phyloP scores from a whole-genome alignment of 768 basidiomycete species.

The Saitozyma sp. region DNA sequence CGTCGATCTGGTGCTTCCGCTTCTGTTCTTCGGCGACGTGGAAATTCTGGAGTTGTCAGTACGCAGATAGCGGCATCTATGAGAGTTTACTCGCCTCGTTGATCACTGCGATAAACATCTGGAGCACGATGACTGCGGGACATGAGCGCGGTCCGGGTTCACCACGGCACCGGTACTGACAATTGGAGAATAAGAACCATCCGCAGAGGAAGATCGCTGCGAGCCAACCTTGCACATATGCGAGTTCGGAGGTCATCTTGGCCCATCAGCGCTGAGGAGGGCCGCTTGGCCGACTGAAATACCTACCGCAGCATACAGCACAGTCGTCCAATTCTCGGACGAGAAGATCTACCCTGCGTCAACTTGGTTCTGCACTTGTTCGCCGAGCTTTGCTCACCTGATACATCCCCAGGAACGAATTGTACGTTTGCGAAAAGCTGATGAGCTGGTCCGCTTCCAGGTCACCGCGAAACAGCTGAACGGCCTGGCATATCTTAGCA shows the following conservation, averaged over 20 bases:
- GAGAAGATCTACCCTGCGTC: slow-evolving; percentile 67
- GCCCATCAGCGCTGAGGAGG: slow-evolving; percentile 58
- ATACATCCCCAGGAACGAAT: slow-evolving; percentile 81
- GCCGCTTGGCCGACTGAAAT: neutral
- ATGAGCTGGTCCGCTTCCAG: slow-evolving; percentile 58
- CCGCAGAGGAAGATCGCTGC: slow-evolving; percentile 69
- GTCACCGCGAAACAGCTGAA: slow-evolving; percentile 85
- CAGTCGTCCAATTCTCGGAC: slow-evolving; percentile 74
- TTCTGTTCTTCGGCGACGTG: slow-evolving; percentile 88
- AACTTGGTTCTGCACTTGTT: neutral
- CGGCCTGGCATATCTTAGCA: slow-evolving; percentile 48
- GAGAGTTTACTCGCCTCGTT: slow-evolving; percentile 60
- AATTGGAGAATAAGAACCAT: slow-evolving; percentile 92
- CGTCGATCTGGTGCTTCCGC: slow-evolving; percentile 72
- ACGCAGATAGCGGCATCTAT: neutral
- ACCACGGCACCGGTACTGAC: slow-evolving; percentile 57
- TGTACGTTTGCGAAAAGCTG: slow-evolving; percentile 80
- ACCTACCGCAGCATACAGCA: slow-evolving; percentile 34
- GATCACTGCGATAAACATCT: slow-evolving; percentile 97
- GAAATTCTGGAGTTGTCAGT: slow-evolving; percentile 63
- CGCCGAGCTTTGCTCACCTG: slow-evolving; percentile 48
- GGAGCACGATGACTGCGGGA: slow-evolving; percentile 74
- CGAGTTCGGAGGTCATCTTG: slow-evolving; percentile 63
- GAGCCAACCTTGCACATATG: slow-evolving; percentile 68
- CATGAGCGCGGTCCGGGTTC: slow-evolving; percentile 4